phyloP scores from a whole-genome alignment of 257 asterid species.

The Capsicum chinense region DNA sequence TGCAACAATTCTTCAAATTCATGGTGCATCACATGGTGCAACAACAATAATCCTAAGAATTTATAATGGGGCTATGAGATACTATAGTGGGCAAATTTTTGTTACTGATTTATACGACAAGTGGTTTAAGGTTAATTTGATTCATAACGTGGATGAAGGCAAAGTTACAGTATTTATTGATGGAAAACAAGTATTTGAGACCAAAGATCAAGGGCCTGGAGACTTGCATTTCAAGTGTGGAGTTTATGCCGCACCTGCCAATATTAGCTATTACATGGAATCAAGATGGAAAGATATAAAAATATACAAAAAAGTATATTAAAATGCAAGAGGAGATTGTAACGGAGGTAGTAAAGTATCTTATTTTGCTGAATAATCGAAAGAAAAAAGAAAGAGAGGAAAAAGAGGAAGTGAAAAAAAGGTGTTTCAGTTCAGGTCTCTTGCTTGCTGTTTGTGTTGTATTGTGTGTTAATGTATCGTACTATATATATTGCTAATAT shows the following conservation, averaged over 20 bases:
- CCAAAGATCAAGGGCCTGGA: conserved; percentile 42
- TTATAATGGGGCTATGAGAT: conserved; percentile 38
- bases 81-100: neutral
- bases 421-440: no score
- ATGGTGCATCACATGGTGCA: conserved; percentile 36
- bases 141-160: conserved; percentile 43
- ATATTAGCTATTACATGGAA: conserved; percentile 33
- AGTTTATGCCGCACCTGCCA: conserved; percentile 43
- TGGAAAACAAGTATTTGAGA: conserved; percentile 34
- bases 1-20: conserved; percentile 4
- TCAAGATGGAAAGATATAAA: conserved; percentile 34
- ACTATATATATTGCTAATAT: no score
- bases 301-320: neutral
- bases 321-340: no score
- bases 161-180: conserved; percentile 39
- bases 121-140: conserved; percentile 44
- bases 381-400: no score
- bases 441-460: no score
- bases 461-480: no score
- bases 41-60: conserved; percentile 39
- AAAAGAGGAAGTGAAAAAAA: no score
- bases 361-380: no score
- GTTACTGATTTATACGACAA: conserved; percentile 20
- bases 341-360: no score
- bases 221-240: conserved; percentile 49